Evolutionary conservation across 352 stramenopile genomes (phyloP).

Genomic region (Phytophthora boehmeriae): DNA sequence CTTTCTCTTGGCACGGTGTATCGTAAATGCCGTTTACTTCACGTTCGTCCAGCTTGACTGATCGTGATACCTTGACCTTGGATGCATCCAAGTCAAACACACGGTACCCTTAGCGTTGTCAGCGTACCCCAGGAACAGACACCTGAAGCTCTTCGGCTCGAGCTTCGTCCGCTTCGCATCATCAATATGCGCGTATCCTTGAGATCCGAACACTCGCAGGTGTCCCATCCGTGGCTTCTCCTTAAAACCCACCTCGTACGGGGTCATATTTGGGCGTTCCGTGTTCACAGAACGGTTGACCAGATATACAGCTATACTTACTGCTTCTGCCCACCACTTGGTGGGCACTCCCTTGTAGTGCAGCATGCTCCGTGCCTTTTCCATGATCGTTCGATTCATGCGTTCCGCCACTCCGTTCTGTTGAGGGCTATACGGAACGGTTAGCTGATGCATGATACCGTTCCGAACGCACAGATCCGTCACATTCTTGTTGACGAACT

Average conservation of each 20-base stretch:
- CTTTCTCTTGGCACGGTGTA: neutral
- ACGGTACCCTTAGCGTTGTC: conserved; percentile 20
- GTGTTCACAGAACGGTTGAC: conserved; percentile 25
- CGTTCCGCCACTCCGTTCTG: conserved; percentile 29
- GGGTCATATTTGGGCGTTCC: conserved; percentile 1
- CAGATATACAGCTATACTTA: conserved; percentile 34
- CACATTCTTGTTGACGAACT: conserved; percentile 35
- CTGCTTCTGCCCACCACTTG: conserved; percentile 36
- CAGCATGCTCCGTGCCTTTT: conserved; percentile 33
- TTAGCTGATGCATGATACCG: conserved; percentile 22
- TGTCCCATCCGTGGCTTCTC: conserved; percentile 13
- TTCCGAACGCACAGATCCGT: neutral
- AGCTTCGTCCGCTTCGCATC: conserved; percentile 31
- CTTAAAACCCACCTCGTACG: conserved; percentile 29
- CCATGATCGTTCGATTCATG: conserved; percentile 32
- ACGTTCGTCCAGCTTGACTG: conserved; percentile 25
- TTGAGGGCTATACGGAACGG: conserved; percentile 13
- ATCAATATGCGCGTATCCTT: conserved; percentile 34
- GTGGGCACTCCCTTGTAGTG: conserved; percentile 29
- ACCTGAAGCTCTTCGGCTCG: conserved; percentile 25
- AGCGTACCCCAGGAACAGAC: conserved; percentile 29
- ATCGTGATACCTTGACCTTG: conserved; percentile 23
- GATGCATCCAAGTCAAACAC: conserved; percentile 19
- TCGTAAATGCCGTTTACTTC: conserved; percentile 17
- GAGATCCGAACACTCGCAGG: conserved; percentile 33